Percentiles rank a stretch among this genome's conserved stretches.
Conservation (phyloP, 2,329 filamentous ascomycete genomes). For the Lachnellula hyalina region DNA sequence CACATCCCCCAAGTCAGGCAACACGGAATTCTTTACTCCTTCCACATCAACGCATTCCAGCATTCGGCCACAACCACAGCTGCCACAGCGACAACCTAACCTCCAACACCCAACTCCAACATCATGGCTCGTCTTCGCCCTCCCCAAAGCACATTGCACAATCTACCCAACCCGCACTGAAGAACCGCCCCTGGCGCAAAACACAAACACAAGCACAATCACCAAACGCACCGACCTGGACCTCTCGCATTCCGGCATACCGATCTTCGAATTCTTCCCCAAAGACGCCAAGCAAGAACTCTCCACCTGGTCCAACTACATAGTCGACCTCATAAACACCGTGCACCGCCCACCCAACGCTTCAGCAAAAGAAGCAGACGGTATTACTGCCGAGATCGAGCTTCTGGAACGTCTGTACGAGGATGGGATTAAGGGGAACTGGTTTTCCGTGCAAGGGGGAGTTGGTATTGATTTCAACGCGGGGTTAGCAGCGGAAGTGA, state of each 20-base stretch:
- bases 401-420: background rate
- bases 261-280: constrained; percentile 26
- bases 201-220: constrained; percentile 1
- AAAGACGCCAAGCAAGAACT: background rate
- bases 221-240: constrained; percentile 25
- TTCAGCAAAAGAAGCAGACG: background rate
- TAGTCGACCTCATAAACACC: background rate
- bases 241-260: constrained; percentile 24
- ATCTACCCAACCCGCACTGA: constrained; percentile 12
- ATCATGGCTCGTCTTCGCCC: constrained; percentile 26
- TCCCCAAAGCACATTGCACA: constrained; percentile 22
- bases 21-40: background rate
- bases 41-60: background rate
- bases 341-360: background rate
- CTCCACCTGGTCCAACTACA: background rate
- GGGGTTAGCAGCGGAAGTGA: background rate
- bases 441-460: background rate
- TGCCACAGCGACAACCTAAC: constrained; percentile 15
- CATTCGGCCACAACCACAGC: background rate
- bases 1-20: background rate
- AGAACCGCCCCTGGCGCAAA: background rate
- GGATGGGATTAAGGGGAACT: background rate
- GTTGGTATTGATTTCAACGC: background rate
- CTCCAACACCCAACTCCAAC: constrained; percentile 18
- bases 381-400: background rate